phyloP scores from a whole-genome alignment of 768 basidiomycete genomes.

The Lentinula lateritia region DNA sequence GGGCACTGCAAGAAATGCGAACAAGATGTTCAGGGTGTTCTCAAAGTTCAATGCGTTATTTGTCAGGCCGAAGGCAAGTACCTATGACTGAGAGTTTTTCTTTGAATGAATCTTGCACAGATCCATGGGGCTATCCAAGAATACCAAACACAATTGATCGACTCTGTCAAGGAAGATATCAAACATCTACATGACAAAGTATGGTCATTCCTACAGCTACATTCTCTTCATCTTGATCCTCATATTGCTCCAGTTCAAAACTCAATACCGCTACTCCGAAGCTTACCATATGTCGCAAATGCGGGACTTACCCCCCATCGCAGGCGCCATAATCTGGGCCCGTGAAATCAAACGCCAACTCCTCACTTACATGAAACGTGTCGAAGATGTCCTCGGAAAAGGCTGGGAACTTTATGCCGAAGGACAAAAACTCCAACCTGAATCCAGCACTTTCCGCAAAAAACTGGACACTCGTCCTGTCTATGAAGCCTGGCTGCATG shows the following conservation, averaged over 20 bases:
- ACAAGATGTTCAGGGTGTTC: conserved; percentile 99
- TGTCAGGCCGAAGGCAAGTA: conserved; percentile 83
- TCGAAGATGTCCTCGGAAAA: conserved; percentile 96
- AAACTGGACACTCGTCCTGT: conserved; percentile 94
- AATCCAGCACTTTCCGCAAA: conserved; percentile 86
- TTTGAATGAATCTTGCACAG: too few species aligned
- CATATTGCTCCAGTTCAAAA: conserved; percentile 66
- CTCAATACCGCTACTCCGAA: conserved; percentile 91
- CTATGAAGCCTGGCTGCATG: conserved; percentile 94
- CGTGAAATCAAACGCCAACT: conserved; percentile 96
- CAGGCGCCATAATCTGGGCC: conserved; percentile 98
- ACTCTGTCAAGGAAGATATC: conserved; percentile 98
- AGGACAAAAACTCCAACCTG: conserved; percentile 93
- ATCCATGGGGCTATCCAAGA: conserved; percentile 98
- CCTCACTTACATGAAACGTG: conserved; percentile 95
- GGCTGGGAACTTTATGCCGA: conserved; percentile 99
- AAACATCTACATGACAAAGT: conserved; percentile 92
- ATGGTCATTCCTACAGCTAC: background rate
- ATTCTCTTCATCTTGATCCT: background rate
- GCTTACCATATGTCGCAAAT: conserved; percentile 98
- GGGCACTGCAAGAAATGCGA: conserved; percentile 93
- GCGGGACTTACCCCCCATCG: conserved; percentile 97
- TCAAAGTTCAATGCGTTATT: conserved; percentile 97
- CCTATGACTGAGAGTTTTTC: too few species aligned
- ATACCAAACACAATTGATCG: conserved; percentile 97